Percentiles rank a stretch among this genome's conserved stretches.
phyloP scores from a whole-genome alignment of 176 grass and related monocot species.

The Musa itinerans region DNA sequence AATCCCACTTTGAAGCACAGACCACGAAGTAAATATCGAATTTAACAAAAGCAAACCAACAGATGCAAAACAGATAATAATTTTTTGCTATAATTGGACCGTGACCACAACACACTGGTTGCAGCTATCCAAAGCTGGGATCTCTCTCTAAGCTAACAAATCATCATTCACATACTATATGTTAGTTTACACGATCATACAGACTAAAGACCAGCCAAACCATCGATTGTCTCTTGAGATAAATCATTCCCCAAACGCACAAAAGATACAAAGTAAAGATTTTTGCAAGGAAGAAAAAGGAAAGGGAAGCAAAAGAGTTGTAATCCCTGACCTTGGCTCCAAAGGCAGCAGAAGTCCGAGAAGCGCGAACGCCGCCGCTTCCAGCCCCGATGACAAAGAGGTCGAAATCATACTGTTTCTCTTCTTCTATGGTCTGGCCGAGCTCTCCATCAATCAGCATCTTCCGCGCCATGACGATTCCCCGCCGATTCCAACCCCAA shows the following conservation, averaged over 20 bases:
- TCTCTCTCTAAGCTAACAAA: too few species aligned
- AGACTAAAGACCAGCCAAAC: not conserved
- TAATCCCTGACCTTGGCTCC: conserved; percentile 60
- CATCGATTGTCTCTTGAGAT: not conserved
- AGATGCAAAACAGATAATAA: not conserved
- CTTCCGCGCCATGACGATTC: conserved; percentile 71
- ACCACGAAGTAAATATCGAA: not conserved
- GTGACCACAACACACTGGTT: too few species aligned
- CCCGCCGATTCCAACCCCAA: not conserved
- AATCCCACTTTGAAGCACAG: not conserved
- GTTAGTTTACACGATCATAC: too few species aligned
- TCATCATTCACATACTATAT: too few species aligned
- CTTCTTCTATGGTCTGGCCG: conserved; percentile 6
- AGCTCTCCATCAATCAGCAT: conserved; percentile 66
- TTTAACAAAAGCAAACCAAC: not conserved
- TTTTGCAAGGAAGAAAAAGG: too few species aligned
- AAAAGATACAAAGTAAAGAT: too few species aligned
- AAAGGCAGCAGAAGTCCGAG: conserved; percentile 61
- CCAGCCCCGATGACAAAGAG: conserved; percentile 94
- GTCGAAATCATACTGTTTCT: conserved; percentile 54
- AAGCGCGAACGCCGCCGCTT: conserved; percentile 84
- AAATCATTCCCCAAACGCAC: not conserved
- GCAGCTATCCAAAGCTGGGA: too few species aligned
- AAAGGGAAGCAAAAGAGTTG: not conserved
- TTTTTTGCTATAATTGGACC: too few species aligned